phyloP scores from a whole-genome alignment of 192 early-diverging fungal genomes.

The Helicostylum pulchrum region DNA sequence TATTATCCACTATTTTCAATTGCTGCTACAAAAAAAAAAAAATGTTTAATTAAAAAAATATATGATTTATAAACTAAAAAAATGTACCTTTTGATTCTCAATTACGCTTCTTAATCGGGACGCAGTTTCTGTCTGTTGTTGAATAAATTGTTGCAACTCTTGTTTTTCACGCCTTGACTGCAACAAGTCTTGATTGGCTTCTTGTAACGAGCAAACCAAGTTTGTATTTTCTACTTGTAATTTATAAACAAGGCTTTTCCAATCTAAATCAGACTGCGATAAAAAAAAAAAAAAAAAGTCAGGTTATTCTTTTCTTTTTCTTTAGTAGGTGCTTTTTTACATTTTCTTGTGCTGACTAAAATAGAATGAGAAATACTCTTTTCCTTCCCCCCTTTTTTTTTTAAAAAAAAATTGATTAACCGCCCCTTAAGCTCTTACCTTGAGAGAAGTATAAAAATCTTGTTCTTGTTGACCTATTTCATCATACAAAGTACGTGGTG shows the following conservation, averaged over 20 bases:
- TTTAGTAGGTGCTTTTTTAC: neutral
- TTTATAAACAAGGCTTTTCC: neutral
- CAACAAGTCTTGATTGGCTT: conserved; percentile 3
- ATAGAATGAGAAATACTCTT: neutral
- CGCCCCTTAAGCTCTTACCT: neutral
- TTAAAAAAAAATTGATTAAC: no score
- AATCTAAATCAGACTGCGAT: neutral
- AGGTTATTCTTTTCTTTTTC: no score
- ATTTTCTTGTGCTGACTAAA: no score
- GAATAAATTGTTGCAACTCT: conserved; percentile 1
- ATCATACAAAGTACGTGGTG: conserved; percentile 6
- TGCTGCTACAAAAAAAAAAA: neutral
- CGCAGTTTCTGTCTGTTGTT: conserved; percentile 2
- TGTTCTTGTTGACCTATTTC: neutral
- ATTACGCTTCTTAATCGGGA: conserved; percentile 1
- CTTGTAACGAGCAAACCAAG: neutral
- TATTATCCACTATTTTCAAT: neutral
- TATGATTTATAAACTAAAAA: no score
- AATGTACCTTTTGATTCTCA: no score
- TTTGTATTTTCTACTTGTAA: conserved; percentile 6
- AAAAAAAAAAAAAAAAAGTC: neutral
- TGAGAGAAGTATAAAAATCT: neutral
- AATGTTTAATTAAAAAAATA: no score
- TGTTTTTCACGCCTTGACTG: conserved; percentile 9
- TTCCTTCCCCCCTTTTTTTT: neutral